Base-by-base conservation (phyloP, 805 yeast genomes). In the Wickerhamomyces ciferrii region DNA sequence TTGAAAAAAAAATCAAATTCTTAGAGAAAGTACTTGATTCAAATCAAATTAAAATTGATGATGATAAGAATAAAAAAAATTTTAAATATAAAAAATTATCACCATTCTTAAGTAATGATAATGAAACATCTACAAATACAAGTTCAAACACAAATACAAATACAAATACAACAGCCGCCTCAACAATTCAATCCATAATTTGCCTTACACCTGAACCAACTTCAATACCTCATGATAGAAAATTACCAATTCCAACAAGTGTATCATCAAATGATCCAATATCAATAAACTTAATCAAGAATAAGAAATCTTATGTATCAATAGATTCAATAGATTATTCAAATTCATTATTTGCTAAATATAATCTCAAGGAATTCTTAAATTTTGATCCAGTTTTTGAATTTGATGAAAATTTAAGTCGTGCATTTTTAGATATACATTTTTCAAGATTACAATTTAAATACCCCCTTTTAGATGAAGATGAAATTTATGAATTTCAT, bases 371-470 rank as follows among this genome's bases (percentile, higher is more conserved):
- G 41, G 78, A 75, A 32, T 76, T 75, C 51, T 48, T 75, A 29
- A 60, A 67, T 10, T 60, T 62, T 50, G 80, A 76, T 43, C 83
- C 84, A 0, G 74, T 76, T 5, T 70, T 71, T 44, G 76, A 76
- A 46, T 68, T 79, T 45, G 81, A 78, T 53, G 74, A 71, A 46
- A 66, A 69, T 41, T 56, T 75, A 24, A 70, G 82, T 2, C 68
- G 76, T 48, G 75, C 76, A 27, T 70, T 79, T 32, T 54, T 79
- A 39, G 81, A 77, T 47, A 73, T 76, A n/a, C 78, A 76, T 55
- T 79, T 79, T 58, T 69, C 79, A 13, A 63, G 79, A 43, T 57
- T 79, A 35, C 84, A 79, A 53, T 75, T 75, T 59, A 78, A 78
- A 51, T 78, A 78, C 52, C 84, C 84, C 0, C 51, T 79, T 27